Percentiles rank a stretch among this genome's conserved stretches.
Evolutionary conservation across 768 basidiomycete species (phyloP).

Genomic region (Hirschioporus abietinus): DNA sequence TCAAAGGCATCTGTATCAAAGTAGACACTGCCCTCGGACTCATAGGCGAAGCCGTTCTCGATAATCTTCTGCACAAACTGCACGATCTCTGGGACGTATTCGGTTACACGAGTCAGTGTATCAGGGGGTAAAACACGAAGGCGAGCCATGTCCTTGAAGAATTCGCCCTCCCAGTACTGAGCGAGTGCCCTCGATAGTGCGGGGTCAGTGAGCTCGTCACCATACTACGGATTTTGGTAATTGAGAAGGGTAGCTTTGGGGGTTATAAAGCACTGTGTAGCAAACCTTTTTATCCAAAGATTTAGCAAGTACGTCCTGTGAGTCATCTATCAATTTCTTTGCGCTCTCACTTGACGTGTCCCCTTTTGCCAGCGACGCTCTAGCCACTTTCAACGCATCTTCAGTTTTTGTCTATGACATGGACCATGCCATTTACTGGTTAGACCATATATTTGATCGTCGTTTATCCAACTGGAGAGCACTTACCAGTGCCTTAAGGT

Average conservation of each 20-base stretch:
- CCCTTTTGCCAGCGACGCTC: constrained; percentile 35
- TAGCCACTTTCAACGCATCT: constrained; percentile 50
- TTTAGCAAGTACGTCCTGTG: constrained; percentile 70
- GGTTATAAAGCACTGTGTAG: constrained; percentile 1
- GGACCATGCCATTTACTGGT: neutral
- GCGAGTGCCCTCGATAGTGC: constrained; percentile 78
- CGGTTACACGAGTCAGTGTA: constrained; percentile 90
- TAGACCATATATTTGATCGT: neutral
- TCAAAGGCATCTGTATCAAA: constrained; percentile 87
- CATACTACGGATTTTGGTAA: constrained; percentile 43
- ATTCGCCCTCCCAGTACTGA: constrained; percentile 83
- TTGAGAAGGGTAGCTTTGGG: neutral
- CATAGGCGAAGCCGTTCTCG: constrained; percentile 80
- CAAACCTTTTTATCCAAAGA: constrained; percentile 71
- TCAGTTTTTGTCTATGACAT: constrained; percentile 38
- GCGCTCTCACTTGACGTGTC: constrained; percentile 39
- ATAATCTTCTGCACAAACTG: constrained; percentile 82
- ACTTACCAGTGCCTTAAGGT: constrained; percentile 73
- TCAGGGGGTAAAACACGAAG: constrained; percentile 85
- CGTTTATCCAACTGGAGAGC: constrained; percentile 9
- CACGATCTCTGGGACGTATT: constrained; percentile 95
- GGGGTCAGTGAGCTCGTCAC: constrained; percentile 79
- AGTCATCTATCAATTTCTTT: constrained; percentile 58
- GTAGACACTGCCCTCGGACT: constrained; percentile 79
- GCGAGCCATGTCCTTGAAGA: constrained; percentile 90